Conservation (phyloP, 139 green algal genomes). For the Chlorella sorokiniana region DNA sequence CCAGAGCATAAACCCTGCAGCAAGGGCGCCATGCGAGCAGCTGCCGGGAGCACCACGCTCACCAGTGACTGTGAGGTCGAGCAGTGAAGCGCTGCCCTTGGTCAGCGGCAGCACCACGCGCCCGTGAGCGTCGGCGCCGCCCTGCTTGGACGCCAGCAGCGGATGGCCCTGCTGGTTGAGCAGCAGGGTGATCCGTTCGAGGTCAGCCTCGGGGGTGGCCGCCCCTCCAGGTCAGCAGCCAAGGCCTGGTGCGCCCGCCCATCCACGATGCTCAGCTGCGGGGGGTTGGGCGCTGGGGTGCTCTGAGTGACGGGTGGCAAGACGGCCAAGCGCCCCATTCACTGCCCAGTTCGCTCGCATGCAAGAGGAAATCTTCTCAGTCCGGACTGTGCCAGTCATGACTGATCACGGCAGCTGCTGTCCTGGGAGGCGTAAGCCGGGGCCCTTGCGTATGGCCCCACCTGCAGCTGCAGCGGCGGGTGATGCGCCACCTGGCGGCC, state of each 20-base stretch:
- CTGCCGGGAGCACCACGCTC: not conserved
- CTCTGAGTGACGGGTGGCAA: no score
- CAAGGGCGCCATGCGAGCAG: not conserved
- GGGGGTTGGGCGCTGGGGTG: not conserved
- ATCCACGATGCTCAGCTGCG: conserved; percentile 53
- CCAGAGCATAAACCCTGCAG: no score
- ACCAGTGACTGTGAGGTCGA: conserved; percentile 48
- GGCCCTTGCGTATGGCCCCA: not conserved
- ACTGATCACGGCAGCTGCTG: not conserved
- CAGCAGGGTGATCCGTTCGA: conserved; percentile 33
- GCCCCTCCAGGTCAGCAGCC: not conserved
- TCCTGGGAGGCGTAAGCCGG: not conserved
- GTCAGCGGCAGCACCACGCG: not conserved
- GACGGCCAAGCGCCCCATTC: no score
- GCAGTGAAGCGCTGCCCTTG: conserved; percentile 8
- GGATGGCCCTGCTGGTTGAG: conserved; percentile 34
- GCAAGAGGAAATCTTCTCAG: no score
- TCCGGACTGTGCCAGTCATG: no score
- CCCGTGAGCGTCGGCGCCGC: not conserved
- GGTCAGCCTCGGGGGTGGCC: not conserved
- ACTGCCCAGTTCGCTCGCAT: no score
- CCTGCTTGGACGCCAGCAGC: not conserved
- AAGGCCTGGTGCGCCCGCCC: conserved; percentile 31
- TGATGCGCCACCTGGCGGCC: not conserved
- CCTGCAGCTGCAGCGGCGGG: conserved; percentile 2